A percentile compares a stretch with the other conserved stretches of the same genome.
These are phyloP conservation scores for Coffea canephora DNA, from an alignment of 257 asterid species.

Conservation along the genomic window DNA sequence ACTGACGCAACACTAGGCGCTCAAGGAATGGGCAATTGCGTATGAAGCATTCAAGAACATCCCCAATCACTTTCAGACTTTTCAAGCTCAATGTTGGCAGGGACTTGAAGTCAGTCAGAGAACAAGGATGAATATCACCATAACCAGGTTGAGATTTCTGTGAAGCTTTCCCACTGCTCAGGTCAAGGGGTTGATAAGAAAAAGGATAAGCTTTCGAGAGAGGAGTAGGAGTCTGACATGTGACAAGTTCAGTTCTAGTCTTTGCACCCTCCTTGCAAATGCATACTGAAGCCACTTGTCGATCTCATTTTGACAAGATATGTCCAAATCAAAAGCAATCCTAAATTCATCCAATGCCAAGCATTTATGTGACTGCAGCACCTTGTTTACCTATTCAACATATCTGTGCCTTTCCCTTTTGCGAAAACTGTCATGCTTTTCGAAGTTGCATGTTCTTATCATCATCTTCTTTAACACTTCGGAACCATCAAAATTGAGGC, in stretches of 20 bases:
- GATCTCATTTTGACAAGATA: not conserved
- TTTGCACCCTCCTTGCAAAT: constrained; percentile 9
- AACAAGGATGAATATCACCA: too few relatives aligned
- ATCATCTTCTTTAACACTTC: not conserved
- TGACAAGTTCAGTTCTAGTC: constrained; percentile 4
- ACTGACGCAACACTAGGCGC: constrained; percentile 31
- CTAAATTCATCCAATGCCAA: not conserved
- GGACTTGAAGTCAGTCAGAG: constrained; percentile 14
- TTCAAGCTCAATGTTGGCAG: constrained; percentile 26
- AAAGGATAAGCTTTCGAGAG: not conserved
- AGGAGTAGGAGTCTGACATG: too few relatives aligned
- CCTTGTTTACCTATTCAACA: constrained; percentile 1
- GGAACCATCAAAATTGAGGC: not conserved
- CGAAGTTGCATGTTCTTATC: too few relatives aligned
- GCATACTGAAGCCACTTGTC: constrained; percentile 15
- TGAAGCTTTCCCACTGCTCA: not conserved
- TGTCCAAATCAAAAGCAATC: not conserved
- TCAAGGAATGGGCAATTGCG: constrained; percentile 31
- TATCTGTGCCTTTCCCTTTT: not conserved
- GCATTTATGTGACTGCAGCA: not conserved
- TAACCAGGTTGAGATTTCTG: too few relatives aligned
- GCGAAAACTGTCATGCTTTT: not conserved
- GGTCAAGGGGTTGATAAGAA: not conserved
- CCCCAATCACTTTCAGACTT: not conserved
- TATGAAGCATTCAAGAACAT: not conserved